A percentile compares a stretch with the other conserved stretches of the same genome.
phyloP scores from a whole-genome alignment of 2,329 filamentous ascomycete species.

The Fonsecaea pedrosoi region DNA sequence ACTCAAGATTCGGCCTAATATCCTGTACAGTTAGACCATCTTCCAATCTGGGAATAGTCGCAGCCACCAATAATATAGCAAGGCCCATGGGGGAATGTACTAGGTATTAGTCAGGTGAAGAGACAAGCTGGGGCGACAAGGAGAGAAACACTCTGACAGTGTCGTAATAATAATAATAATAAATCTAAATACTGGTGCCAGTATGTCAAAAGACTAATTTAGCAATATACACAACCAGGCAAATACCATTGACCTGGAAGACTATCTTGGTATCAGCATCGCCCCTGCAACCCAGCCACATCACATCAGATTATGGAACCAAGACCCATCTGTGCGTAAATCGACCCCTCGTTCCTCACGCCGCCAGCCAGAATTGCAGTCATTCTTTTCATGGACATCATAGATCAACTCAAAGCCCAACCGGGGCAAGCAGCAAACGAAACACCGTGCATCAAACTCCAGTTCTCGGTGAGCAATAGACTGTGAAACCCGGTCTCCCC shows the following conservation, averaged over 20 bases:
- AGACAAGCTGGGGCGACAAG: neutral
- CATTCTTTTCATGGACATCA: constrained; percentile 26
- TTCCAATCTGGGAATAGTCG: neutral
- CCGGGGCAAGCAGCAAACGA: neutral
- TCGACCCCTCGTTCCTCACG: neutral
- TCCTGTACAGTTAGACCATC: neutral
- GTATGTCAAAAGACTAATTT: constrained; percentile 3
- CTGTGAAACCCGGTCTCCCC: neutral
- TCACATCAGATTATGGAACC: constrained; percentile 5
- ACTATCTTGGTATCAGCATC: neutral
- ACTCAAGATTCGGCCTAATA: neutral
- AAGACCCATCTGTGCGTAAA: neutral
- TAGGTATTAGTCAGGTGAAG: neutral
- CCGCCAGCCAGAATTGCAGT: constrained; percentile 9
- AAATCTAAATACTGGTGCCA: neutral
- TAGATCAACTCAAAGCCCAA: constrained; percentile 30
- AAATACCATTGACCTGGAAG: constrained; percentile 2
- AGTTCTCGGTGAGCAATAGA: neutral
- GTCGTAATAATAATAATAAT: neutral
- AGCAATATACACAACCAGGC: constrained; percentile 8
- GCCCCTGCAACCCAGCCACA: neutral
- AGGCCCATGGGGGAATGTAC: no score
- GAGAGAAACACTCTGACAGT: neutral
- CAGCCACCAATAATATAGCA: neutral
- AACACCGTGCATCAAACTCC: constrained; percentile 4